phyloP scores from a whole-genome alignment of 257 asterid genomes.

The Datura wrightii region DNA sequence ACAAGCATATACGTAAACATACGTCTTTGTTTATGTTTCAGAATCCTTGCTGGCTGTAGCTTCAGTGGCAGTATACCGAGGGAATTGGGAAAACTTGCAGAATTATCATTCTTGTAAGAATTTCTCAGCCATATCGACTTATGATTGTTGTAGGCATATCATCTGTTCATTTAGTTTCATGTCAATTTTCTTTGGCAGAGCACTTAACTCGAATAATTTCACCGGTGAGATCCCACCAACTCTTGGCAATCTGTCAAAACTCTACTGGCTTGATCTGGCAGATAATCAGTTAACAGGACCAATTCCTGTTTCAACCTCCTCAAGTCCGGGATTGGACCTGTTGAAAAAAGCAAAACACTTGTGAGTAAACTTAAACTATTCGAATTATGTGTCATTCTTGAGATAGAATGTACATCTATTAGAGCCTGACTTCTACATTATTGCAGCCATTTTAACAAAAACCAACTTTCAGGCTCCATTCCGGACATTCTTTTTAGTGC shows the following conservation, averaged over 20 bases:
- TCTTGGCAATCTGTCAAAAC: conserved; percentile 78
- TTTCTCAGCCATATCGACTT: neutral
- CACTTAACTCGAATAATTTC: conserved; percentile 89
- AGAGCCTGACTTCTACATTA: conserved; percentile 41
- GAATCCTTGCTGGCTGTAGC: conserved; percentile 95
- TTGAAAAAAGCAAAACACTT: conserved; percentile 92
- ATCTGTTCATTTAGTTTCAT: conserved; percentile 1
- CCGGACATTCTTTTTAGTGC: conserved; percentile 69
- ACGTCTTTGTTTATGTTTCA: conserved; percentile 39
- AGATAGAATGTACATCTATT: neutral
- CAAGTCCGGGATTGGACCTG: conserved; percentile 79
- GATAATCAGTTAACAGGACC: conserved; percentile 82
- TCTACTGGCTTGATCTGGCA: conserved; percentile 93
- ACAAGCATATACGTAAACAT: neutral
- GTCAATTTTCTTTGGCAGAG: conserved; percentile 53
- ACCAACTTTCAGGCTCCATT: conserved; percentile 76
- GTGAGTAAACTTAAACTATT: conserved; percentile 50
- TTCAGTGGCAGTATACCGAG: conserved; percentile 75
- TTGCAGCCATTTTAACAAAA: conserved; percentile 93
- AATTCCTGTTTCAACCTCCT: conserved; percentile 72
- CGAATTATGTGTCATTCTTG: neutral
- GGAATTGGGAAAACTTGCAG: conserved; percentile 78
- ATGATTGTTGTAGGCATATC: neutral
- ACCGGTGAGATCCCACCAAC: conserved; percentile 88
- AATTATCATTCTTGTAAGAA: conserved; percentile 90